Conservation (phyloP, 768 basidiomycete species). For the Podaxis pistillaris region DNA sequence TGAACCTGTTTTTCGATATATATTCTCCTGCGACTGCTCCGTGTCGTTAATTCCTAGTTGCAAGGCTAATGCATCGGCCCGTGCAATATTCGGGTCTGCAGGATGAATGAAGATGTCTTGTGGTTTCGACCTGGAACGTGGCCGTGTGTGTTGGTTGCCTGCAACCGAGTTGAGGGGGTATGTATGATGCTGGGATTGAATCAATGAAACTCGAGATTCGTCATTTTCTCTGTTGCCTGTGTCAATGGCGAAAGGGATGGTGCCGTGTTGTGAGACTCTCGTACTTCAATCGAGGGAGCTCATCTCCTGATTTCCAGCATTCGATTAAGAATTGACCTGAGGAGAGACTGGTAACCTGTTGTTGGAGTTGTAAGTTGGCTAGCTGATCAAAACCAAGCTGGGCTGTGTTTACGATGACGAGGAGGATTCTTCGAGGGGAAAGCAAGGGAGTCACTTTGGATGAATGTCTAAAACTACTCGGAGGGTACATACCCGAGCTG, state of each 20-base stretch:
- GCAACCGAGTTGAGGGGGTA: constrained; percentile 20
- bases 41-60: constrained; percentile 51
- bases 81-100: constrained; percentile 57
- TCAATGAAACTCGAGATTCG: constrained; percentile 9
- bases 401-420: constrained; percentile 44
- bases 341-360: constrained; percentile 55
- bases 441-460: background rate
- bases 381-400: background rate
- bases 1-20: constrained; percentile 25
- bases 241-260: background rate
- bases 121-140: constrained; percentile 54
- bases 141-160: constrained; percentile 28
- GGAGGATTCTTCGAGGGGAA: constrained; percentile 37
- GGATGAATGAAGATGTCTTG: constrained; percentile 64
- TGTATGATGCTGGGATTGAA: constrained; percentile 19
- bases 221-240: background rate
- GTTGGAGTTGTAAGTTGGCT: background rate
- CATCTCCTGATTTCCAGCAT: constrained; percentile 10
- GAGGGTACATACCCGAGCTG: constrained; percentile 55
- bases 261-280: background rate
- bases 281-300: constrained; percentile 9
- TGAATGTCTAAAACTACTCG: background rate
- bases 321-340: constrained; percentile 46
- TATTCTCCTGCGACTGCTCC: constrained; percentile 42
- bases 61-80: constrained; percentile 61